phyloP scores from a whole-genome alignment of 2,329 filamentous ascomycete genomes.

The Colletotrichum noveboracense region DNA sequence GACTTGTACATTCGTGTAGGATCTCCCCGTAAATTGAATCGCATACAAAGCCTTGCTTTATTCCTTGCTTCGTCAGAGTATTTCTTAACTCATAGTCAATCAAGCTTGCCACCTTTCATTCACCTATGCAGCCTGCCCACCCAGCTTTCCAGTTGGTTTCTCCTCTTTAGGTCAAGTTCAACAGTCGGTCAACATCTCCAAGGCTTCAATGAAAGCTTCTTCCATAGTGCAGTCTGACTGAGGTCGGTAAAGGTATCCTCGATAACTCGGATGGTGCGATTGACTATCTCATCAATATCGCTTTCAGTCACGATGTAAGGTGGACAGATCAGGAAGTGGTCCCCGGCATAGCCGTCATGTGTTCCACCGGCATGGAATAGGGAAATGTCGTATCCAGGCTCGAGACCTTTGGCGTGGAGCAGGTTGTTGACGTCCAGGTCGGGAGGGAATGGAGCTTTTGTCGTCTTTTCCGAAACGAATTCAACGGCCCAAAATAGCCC shows the following conservation, averaged over 20 bases:
- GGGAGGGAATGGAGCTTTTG: not conserved
- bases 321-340: not conserved
- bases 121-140: not conserved
- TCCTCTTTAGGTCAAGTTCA: not conserved
- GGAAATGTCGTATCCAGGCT: not conserved
- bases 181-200: not conserved
- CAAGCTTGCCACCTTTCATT: not conserved
- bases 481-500: not conserved
- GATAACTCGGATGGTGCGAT: not conserved
- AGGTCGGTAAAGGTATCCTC: not conserved
- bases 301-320: not conserved
- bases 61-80: not conserved
- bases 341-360: not conserved
- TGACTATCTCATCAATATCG: not conserved
- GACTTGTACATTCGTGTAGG: not conserved
- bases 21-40: not conserved
- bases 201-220: not conserved
- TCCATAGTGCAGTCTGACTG: not conserved
- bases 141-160: not conserved
- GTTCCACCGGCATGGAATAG: not conserved
- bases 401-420: not conserved
- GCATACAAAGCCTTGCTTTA: rapidly evolving
- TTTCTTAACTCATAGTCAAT: rapidly evolving
- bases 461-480: not conserved
- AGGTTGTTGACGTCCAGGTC: not conserved